Base-by-base conservation (phyloP, 257 asterid genomes). In the Solanum lycopersicoides region DNA sequence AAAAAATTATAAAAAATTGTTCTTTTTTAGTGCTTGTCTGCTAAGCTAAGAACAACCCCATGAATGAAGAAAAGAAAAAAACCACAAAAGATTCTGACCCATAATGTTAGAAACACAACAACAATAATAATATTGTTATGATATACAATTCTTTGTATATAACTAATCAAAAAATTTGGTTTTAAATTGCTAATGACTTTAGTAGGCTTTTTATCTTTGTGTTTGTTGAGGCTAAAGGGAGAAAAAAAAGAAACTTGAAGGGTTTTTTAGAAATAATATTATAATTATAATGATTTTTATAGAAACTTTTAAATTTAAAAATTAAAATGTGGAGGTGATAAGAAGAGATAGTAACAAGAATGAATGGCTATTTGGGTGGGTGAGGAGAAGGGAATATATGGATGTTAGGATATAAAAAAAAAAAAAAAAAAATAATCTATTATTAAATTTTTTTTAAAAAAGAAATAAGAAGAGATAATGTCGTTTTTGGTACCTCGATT, bases 21-120 rank as follows among this genome's bases (percentile, higher is more conserved):
- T 30, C 14, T 16, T 73, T 73, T 73, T 21, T 86, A 86, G 89
- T 93, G 93, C 96, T 93, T 94, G 95, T 94, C 92, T 93, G 95
- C 92, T 93, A 96, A 94, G 98, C 88, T 91, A 95, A 96, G 96
- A 95, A 93, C 97, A 95, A 87, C 89, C 87, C 89, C 89, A 88
- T 86, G 92, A 86, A 91, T 45, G 92, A 94, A 92, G 96, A 91
- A 96, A 89, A 80, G 84, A 47, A 79, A 79, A 35, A 94, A 92
- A 93, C 90, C 92, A 73, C 69, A 90, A 91, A 53, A 80, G 85
- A 80, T 94, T 92, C 93, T 91, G 97, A 89, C 95, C 95, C 95
- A 94, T 95, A 83, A 86, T 91, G 93, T 92, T 93, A 91, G 94
- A 87, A 92, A 3, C 84, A 80, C 85, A 93, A 90, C 93, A 75